phyloP scores from a whole-genome alignment of 2,329 filamentous ascomycete genomes.

The Cercospora berteroae region DNA sequence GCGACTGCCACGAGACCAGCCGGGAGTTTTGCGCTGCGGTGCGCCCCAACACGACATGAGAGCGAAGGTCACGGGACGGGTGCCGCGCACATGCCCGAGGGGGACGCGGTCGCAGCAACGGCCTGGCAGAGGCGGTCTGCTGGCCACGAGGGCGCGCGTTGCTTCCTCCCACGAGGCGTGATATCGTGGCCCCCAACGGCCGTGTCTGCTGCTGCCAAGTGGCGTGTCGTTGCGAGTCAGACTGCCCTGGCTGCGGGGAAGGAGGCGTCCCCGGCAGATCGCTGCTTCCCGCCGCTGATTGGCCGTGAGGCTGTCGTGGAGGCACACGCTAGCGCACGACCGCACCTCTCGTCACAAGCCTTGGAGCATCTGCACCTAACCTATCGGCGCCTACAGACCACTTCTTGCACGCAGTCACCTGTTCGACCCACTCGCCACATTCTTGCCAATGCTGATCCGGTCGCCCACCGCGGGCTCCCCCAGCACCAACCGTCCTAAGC shows the following conservation, averaged over 20 bases:
- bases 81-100: slow-evolving; percentile 16
- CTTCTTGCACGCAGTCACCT: slow-evolving; percentile 21
- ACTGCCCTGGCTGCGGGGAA: background rate
- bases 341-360: slow-evolving; percentile 17
- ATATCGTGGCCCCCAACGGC: background rate
- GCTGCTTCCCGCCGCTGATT: background rate
- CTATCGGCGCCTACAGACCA: slow-evolving; percentile 23
- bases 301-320: background rate
- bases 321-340: background rate
- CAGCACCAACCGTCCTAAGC: slow-evolving; percentile 1
- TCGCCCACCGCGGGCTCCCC: slow-evolving; percentile 8
- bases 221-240: background rate
- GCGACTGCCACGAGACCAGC: slow-evolving; percentile 29
- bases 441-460: slow-evolving; percentile 15
- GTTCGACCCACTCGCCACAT: slow-evolving; percentile 18
- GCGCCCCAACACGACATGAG: slow-evolving; percentile 19
- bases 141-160: background rate
- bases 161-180: background rate
- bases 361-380: slow-evolving; percentile 16
- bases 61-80: slow-evolving; percentile 22
- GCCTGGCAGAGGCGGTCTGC: background rate
- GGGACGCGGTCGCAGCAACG: background rate
- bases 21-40: slow-evolving; percentile 6
- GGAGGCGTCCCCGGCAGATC: background rate
- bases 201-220: background rate